Percentiles rank a stretch among this genome's conserved stretches.
Evolutionary conservation across 1,139 yeast species (phyloP).

Genomic region (Yamadazyma pseudoaaseri): DNA sequence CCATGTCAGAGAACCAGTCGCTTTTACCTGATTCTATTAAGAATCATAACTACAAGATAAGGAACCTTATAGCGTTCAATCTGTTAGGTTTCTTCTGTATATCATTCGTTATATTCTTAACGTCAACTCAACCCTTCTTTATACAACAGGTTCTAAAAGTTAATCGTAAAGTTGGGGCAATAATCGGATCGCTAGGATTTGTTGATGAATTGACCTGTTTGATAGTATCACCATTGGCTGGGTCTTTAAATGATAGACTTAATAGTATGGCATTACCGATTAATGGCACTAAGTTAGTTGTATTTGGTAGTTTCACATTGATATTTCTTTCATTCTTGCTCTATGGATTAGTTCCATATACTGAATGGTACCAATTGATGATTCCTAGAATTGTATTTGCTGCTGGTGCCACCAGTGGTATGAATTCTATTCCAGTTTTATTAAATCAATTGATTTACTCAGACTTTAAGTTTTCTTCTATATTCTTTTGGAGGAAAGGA

Average conservation of each 20-base stretch:
- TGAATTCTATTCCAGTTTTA: conserved; percentile 50
- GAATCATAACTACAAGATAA: conserved; percentile 11
- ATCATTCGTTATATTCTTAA: conserved; percentile 62
- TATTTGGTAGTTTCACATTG: conserved; percentile 45
- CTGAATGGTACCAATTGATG: conserved; percentile 34
- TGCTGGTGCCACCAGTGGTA: conserved; percentile 52
- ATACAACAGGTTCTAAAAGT: conserved; percentile 55
- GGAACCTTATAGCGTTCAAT: conserved; percentile 25
- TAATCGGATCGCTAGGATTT: conserved; percentile 61
- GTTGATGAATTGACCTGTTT: conserved; percentile 61
- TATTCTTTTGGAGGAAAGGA: conserved; percentile 23
- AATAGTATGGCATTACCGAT: conserved; percentile 15
- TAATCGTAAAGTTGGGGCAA: conserved; percentile 46
- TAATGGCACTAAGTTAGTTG: conserved; percentile 55
- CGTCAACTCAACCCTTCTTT: conserved; percentile 68
- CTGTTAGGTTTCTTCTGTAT: conserved; percentile 50
- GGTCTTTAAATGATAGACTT: conserved; percentile 60
- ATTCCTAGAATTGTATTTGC: conserved; percentile 58
- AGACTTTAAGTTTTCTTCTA: conserved; percentile 31
- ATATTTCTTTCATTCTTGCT: conserved; percentile 48
- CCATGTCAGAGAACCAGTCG: not conserved
- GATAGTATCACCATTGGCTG: conserved; percentile 58
- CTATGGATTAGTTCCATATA: conserved; percentile 47
- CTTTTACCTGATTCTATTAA: not conserved
- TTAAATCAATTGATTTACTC: conserved; percentile 54